Conservation (phyloP, 225 moss, liverwort and hornwort genomes). For the Neckera pumila region DNA sequence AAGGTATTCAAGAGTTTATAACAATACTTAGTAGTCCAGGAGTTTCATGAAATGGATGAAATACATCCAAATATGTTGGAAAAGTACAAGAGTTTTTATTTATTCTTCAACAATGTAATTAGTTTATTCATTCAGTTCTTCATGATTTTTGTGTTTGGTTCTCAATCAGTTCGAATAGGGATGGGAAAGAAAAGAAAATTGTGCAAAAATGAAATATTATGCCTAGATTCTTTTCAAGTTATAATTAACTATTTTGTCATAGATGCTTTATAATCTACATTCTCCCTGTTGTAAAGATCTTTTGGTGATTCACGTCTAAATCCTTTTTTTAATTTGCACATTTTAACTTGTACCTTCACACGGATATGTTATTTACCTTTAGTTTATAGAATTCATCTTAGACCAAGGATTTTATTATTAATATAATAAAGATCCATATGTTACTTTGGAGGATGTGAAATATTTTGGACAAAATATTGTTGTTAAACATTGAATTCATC, state of each 20-base stretch:
- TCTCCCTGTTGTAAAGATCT: background rate
- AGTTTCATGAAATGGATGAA: background rate
- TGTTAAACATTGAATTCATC: background rate
- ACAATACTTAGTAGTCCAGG: too few relatives aligned
- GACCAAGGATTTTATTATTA: background rate
- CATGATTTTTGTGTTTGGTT: background rate
- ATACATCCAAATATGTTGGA: background rate
- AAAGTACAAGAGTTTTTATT: background rate
- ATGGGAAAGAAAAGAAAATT: background rate
- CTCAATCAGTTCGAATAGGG: fast-evolving
- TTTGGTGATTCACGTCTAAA: fast-evolving
- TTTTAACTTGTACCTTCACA: background rate
- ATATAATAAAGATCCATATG: background rate
- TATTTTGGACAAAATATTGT: background rate
- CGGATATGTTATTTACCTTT: fast-evolving
- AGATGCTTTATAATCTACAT: background rate
- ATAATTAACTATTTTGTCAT: too few relatives aligned
- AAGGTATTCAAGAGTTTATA: background rate
- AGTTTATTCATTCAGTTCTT: background rate
- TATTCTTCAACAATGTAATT: background rate
- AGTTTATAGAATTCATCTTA: background rate
- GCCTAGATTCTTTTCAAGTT: fast-evolving
- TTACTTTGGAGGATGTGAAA: background rate
- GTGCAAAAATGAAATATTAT: background rate
- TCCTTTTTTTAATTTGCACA: background rate